Base-by-base conservation (phyloP, 805 yeast genomes). In the Huiozyma naganishii region DNA sequence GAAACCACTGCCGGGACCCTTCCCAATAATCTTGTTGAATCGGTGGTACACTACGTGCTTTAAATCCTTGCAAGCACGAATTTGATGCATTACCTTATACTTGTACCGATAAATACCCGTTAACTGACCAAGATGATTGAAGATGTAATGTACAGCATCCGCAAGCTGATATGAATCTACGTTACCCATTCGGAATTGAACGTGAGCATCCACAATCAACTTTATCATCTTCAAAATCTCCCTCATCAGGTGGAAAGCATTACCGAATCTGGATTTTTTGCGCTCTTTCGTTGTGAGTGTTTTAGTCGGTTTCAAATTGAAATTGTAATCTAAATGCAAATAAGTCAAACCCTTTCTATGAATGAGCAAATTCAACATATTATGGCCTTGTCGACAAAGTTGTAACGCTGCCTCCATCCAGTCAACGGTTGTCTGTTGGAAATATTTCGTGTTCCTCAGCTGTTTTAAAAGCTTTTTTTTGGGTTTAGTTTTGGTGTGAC, bases 371-470 rank as follows among this genome's bases (percentile, higher is more conserved):
- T 88, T 89, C 39, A 92, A 71, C 95, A 90, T 89, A 53, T 87
- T 90, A 62, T 81, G 85, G 3, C 98, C 98, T 63, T 92, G 99
- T 34, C 78, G 75, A 56, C 95, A 84, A 2, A 92, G 78, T 64
- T 92, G 97, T 45, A 92, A 68, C 29, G 97, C 98, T 1, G 97
- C 98, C 61, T 92, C 99, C 3, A 90, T 92, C 99, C 99, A 92
- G 62, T 92, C 98, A 41, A 92, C 80, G 0, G 89, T 73, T 0
- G 98, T 90, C 53, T 84, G 81, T 57, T 87, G 95, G 64, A 92
- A 92, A 60, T 77, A 92, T 55, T 86, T 89, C 0, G 98, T 92
- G 39, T 73, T 70, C 45, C 78, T 77, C 51, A 92, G 71, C 29
- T 79, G 71, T 48, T 76, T 77, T 28, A 92, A 59, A 10, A 92